These are phyloP conservation scores for Ambrosia hybrid DNA, from an alignment of 140 eudicot genomes.

Conservation along the genomic window DNA sequence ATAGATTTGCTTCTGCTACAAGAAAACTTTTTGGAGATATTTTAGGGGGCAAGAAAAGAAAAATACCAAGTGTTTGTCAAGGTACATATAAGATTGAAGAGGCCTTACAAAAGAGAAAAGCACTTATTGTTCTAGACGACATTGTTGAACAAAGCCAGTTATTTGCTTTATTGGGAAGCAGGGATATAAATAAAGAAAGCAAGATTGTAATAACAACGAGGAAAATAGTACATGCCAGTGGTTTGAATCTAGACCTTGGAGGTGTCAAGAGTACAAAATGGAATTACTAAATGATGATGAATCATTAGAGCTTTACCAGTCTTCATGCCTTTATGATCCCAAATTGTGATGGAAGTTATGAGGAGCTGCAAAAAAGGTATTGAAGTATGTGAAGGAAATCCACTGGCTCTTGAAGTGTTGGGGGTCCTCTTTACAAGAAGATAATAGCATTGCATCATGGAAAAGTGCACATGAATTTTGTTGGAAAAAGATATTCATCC, in stretches of 20 bases:
- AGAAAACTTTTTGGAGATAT: constrained; percentile 19
- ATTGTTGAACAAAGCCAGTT: constrained; percentile 9
- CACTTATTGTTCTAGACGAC: constrained; percentile 22
- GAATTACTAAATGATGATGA: constrained; percentile 7
- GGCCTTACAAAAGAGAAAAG: constrained; percentile 2
- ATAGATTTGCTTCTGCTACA: not conserved
- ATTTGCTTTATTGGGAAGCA: constrained; percentile 1
- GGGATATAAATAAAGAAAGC: constrained; percentile 13
- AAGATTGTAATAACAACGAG: constrained; percentile 18
- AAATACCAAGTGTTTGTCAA: constrained; percentile 1
- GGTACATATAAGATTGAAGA: constrained; percentile 12
- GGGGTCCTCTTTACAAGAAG: constrained; percentile 5
- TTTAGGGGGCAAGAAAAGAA: not conserved
- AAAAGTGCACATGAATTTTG: not conserved
- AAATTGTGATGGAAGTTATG: constrained; percentile 5
- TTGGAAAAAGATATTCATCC: not conserved
- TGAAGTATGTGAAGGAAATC: constrained; percentile 20
- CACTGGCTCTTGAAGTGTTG: constrained; percentile 25
- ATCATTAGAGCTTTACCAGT: constrained; percentile 16
- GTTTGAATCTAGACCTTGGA: not conserved
- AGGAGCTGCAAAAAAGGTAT: constrained; percentile 4
- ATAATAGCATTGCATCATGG: not conserved
- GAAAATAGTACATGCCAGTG: not conserved
- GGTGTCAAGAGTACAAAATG: constrained; percentile 12
- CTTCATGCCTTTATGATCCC: constrained; percentile 26